Conservation (phyloP, 1,284 basidiomycete genomes). For the Sanghuangporus sanghuang region DNA sequence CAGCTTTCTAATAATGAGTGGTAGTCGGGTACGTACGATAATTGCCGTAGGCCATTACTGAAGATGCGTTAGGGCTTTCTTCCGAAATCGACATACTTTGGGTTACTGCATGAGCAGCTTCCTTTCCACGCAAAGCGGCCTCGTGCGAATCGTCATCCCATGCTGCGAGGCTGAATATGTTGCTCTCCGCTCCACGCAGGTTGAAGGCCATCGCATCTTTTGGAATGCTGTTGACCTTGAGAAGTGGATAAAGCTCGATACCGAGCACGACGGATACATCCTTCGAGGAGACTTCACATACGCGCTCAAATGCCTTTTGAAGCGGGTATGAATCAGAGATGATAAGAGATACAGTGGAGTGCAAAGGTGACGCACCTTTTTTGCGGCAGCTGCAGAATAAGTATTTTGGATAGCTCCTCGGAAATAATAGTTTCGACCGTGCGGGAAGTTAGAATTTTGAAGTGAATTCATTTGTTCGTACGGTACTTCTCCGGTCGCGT, state of each 20-base stretch:
- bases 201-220: constrained; percentile 32
- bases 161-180: constrained; percentile 28
- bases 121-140: constrained; percentile 24
- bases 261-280: constrained; percentile 25
- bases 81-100: constrained; percentile 17
- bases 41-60: constrained; percentile 25
- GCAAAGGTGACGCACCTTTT: not conserved
- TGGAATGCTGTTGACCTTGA: constrained; percentile 35
- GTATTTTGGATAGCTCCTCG: constrained; percentile 16
- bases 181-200: constrained; percentile 29
- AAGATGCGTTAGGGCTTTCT: not conserved
- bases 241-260: constrained; percentile 39
- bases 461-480: constrained; percentile 39
- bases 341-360: constrained; percentile 1
- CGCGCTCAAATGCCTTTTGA: constrained; percentile 12
- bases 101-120: constrained; percentile 21
- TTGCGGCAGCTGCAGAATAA: constrained; percentile 10
- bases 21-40: constrained; percentile 22
- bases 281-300: constrained; percentile 14
- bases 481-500: constrained; percentile 37
- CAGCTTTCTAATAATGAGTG: not conserved
- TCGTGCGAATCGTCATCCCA: constrained; percentile 34
- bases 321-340: not conserved
- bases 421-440: constrained; percentile 22
- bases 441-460: constrained; percentile 20